phyloP scores from a whole-genome alignment of 306 rosid genomes.

The Ormosia semicastrata region DNA sequence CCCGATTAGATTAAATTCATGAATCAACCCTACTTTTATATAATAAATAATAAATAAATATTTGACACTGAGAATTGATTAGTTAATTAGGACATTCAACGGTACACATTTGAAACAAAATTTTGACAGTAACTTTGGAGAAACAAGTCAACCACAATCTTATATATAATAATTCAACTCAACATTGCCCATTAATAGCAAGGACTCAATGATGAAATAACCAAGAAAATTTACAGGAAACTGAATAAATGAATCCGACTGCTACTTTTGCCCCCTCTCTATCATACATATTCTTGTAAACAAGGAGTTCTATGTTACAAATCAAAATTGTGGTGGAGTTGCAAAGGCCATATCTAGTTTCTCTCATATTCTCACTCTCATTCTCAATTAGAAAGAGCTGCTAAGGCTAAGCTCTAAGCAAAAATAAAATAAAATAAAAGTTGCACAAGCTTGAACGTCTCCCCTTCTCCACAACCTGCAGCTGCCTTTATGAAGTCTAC shows the following conservation, averaged over 20 bases:
- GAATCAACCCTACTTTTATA: not conserved
- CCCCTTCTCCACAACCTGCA: slow-evolving; percentile 37
- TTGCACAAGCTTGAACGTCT: slow-evolving; percentile 43
- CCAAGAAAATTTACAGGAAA: slow-evolving; percentile 14
- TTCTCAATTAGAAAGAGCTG: slow-evolving; percentile 45
- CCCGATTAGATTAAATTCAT: not conserved
- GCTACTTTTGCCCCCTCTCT: slow-evolving; percentile 42
- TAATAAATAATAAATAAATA: not conserved
- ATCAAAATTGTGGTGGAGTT: slow-evolving; percentile 83
- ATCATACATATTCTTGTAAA: slow-evolving; percentile 65
- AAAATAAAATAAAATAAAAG: slow-evolving; percentile 36
- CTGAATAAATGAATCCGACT: slow-evolving; percentile 39
- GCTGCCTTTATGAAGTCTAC: slow-evolving; percentile 40
- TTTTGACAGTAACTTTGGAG: not conserved
- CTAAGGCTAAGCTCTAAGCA: slow-evolving; percentile 38
- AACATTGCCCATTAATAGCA: not conserved
- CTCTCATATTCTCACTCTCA: slow-evolving; percentile 50
- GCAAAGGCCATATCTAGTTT: slow-evolving; percentile 66
- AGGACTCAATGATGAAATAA: not conserved
- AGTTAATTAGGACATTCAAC: not conserved
- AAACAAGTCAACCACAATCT: not conserved
- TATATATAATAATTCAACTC: not conserved
- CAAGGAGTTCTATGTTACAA: slow-evolving; percentile 79
- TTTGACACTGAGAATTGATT: not conserved
- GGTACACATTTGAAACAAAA: not conserved